phyloP scores from a whole-genome alignment of 129 eudicot genomes.

The Artemisia argyi region DNA sequence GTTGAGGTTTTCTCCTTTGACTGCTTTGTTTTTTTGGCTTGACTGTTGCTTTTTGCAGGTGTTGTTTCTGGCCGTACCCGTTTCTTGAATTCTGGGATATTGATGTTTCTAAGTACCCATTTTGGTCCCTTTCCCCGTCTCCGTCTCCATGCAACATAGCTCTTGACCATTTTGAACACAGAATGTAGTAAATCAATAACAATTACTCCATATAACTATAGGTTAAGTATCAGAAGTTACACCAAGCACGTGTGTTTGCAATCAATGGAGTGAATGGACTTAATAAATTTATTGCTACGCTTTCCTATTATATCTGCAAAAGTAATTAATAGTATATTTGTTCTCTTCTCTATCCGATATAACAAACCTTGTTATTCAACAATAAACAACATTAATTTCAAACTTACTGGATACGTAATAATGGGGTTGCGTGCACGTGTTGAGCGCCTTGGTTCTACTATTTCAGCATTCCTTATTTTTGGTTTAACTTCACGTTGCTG shows the following conservation, averaged over 20 bases:
- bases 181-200: too few species aligned
- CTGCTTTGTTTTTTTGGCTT: not conserved
- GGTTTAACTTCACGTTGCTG: constrained; percentile 54
- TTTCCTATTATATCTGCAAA: not conserved
- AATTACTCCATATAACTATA: too few species aligned
- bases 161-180: too few species aligned
- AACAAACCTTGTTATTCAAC: not conserved
- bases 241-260: not conserved
- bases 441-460: constrained; percentile 76
- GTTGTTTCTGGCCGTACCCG: not conserved
- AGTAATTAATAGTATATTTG: not conserved
- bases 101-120: too few species aligned
- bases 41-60: not conserved
- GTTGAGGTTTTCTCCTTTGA: not conserved
- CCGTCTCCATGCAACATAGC: too few species aligned
- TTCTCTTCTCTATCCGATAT: too few species aligned
- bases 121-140: too few species aligned
- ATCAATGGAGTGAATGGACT: not conserved
- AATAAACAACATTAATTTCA: constrained; percentile 5
- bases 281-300: not conserved
- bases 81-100: not conserved
- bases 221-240: not conserved
- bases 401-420: constrained; percentile 60
- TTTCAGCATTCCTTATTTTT: constrained; percentile 28
- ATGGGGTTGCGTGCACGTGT: constrained; percentile 68